Conservation (phyloP, 257 asterid genomes). For the Primulina eburnea region DNA sequence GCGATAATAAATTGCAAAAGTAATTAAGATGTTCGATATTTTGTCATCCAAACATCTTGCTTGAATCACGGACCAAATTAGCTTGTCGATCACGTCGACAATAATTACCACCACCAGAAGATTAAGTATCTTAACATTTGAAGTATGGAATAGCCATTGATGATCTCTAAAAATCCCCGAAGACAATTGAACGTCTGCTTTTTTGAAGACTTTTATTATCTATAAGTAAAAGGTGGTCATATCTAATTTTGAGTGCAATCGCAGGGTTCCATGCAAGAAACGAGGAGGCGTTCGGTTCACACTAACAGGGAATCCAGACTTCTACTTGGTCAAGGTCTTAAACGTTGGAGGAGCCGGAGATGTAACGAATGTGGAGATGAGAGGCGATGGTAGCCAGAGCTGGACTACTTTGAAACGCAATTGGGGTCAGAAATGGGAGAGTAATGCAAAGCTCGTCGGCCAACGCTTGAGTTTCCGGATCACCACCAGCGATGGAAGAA, state of each 20-base stretch:
- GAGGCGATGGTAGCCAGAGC: conserved; percentile 8
- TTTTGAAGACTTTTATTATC: too few relatives aligned
- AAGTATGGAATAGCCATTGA: too few relatives aligned
- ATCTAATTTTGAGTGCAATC: not conserved
- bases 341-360: conserved; percentile 56
- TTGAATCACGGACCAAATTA: too few relatives aligned
- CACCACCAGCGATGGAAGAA: conserved; percentile 43
- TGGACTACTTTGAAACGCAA: conserved; percentile 37
- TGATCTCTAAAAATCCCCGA: too few relatives aligned
- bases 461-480: conserved; percentile 33
- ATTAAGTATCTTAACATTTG: too few relatives aligned
- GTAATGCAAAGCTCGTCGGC: conserved; percentile 27
- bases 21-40: not conserved
- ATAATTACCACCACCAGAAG: too few relatives aligned
- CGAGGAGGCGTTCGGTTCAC: conserved; percentile 45
- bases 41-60: too few relatives aligned
- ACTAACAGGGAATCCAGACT: conserved; percentile 39
- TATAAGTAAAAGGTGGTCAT: too few relatives aligned
- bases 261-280: conserved; percentile 49
- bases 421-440: conserved; percentile 49
- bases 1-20: not conserved
- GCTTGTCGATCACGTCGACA: too few relatives aligned
- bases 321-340: conserved; percentile 37
- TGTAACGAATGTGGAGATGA: conserved; percentile 34
- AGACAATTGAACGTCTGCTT: too few relatives aligned